Conservation (phyloP, 208 protist species). For the Trypanosoma rangeli region DNA sequence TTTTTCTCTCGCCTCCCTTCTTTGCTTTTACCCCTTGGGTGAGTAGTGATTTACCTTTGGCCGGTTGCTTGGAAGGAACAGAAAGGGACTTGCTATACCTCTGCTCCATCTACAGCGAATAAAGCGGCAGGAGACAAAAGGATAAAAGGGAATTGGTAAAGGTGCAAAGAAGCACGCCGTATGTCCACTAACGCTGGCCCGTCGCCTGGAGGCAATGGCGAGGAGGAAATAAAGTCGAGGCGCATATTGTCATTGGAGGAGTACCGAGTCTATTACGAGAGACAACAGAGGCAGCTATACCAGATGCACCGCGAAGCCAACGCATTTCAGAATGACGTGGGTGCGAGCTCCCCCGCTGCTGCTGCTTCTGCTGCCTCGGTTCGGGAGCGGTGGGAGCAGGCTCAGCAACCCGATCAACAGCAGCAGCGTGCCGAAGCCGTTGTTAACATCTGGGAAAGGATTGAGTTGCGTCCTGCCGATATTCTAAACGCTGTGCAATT, state of each 20-base stretch:
- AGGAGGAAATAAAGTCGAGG: not conserved
- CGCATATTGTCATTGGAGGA: constrained; percentile 17
- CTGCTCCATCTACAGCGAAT: not conserved
- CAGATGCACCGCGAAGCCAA: not conserved
- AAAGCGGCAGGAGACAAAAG: not conserved
- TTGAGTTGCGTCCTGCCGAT: not conserved
- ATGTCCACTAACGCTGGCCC: not conserved
- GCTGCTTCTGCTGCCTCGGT: not conserved
- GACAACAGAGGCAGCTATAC: not conserved
- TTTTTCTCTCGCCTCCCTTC: not conserved
- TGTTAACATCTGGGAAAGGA: not conserved
- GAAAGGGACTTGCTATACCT: not conserved
- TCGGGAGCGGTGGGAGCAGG: not conserved
- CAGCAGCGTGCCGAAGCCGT: not conserved
- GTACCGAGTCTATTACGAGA: constrained; percentile 10
- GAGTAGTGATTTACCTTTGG: not conserved
- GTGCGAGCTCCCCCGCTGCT: not conserved
- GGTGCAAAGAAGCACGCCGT: not conserved
- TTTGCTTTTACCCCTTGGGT: too few species aligned
- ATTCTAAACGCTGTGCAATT: not conserved
- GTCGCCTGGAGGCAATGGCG: not conserved
- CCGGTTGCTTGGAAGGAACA: not conserved
- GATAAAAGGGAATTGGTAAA: not conserved
- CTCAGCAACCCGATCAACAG: not conserved
- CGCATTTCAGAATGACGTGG: not conserved